Evolutionary conservation across 2,329 filamentous ascomycete genomes (phyloP), one percentile per base, ranked within the genome.

Genomic region (Chaetomiaceae sp.): DNA sequence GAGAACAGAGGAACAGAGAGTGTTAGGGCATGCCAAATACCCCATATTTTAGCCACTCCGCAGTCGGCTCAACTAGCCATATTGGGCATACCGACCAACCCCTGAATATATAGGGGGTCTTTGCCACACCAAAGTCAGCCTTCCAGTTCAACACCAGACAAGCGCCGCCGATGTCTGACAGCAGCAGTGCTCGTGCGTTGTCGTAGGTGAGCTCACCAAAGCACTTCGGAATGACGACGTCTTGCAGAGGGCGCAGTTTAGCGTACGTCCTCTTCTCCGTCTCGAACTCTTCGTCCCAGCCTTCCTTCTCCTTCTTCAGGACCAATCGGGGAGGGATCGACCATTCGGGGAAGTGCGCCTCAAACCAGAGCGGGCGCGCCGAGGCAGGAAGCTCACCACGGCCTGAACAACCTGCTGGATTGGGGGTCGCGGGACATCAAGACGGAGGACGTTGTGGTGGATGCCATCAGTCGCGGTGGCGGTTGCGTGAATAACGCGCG

Each of bases 261-360:
- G 33, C 17, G 15, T 54, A 50, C 3, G 23, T 15, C 4, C 19
- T 11, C 34, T 50, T 54, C 40, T 54, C 52, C 1, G 5, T 15
- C 4, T 54, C 52, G n/a, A 50, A 54, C 12, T 54, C 52, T 15
- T 46, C 40, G 11, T 54, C 46, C 47, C 52, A 54, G 27, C n/a
- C 25, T 12, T 27, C 6, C 23, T 54, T 50, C 2, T 40, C n/a
- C 46, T 46, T 42, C 14, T 50, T 50, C 19, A 54, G n/a, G 27
- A 50, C 22, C 19, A 50, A 5, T 3, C 27, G 38, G 9, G 8
- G 9, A 17, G 51, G 38, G 12, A 53, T 29, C n/a, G 2, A 22
- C 51, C 51, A 48, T 20, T 53, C 44, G 1, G 44, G 44, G 8
- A 53, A 53, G 4, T 6, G 22, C 22, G 31, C 36, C 8, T 37